Evolutionary conservation across 2,329 filamentous ascomycete genomes (phyloP).

Genomic region (Neonectria punicea): DNA sequence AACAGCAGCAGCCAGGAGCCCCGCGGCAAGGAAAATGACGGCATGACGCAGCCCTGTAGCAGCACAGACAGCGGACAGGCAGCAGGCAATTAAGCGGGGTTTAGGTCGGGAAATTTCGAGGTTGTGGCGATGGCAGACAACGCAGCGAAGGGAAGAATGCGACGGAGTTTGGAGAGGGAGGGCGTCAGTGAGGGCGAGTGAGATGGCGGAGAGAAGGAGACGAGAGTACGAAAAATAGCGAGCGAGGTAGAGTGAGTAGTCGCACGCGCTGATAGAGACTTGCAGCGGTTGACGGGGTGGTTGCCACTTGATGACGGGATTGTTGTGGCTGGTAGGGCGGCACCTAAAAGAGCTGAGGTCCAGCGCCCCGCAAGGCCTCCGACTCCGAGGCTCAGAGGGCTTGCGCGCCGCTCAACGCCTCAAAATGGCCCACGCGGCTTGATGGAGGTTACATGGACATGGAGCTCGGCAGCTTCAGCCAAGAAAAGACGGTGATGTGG

Average conservation of each 20-base stretch:
- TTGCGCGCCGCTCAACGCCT: background rate
- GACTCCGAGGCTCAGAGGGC: slow-evolving; percentile 5
- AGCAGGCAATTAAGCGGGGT: slow-evolving; percentile 28
- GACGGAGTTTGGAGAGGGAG: background rate
- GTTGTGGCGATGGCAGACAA: slow-evolving; percentile 2
- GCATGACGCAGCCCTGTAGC: slow-evolving; percentile 54
- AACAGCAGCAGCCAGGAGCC: slow-evolving; percentile 64
- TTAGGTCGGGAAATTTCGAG: slow-evolving; percentile 1
- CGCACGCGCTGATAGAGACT: slow-evolving; percentile 20
- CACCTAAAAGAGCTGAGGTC: background rate
- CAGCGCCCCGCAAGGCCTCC: slow-evolving; percentile 9
- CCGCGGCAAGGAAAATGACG: slow-evolving; percentile 58
- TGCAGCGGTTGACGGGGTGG: slow-evolving; percentile 16
- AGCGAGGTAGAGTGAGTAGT: background rate
- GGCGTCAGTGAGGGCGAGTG: slow-evolving; percentile 11
- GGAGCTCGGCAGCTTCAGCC: background rate
- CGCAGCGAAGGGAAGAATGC: background rate
- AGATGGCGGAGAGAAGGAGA: slow-evolving; percentile 10
- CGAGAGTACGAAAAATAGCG: background rate
- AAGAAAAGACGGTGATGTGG: slow-evolving; percentile 2
- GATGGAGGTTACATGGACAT: background rate
- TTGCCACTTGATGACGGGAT: slow-evolving; percentile 43
- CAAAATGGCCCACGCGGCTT: background rate
- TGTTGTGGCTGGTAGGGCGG: slow-evolving; percentile 36
- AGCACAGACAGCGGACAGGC: slow-evolving; percentile 13